Conservation (phyloP, 2,329 filamentous ascomycete genomes). For the Ceratocystis alfenasii region DNA sequence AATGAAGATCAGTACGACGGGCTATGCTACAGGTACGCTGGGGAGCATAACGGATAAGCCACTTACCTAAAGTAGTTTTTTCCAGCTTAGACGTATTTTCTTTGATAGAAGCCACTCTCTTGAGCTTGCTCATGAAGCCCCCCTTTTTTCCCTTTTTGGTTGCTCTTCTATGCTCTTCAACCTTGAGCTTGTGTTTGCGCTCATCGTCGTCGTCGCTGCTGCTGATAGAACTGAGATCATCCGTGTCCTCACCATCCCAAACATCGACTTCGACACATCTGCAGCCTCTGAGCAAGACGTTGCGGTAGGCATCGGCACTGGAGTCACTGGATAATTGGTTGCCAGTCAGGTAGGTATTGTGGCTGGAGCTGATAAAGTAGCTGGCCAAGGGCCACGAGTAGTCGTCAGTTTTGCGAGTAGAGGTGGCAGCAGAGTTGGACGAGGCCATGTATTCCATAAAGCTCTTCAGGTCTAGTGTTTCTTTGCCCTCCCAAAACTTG, state of each 20-base stretch:
- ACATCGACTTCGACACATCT: constrained; percentile 91
- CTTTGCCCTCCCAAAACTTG: constrained; percentile 21
- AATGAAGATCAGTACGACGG: constrained; percentile 4
- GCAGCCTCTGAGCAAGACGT: constrained; percentile 70
- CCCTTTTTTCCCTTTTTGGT: constrained; percentile 46
- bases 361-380: constrained; percentile 88
- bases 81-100: constrained; percentile 38
- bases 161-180: constrained; percentile 37
- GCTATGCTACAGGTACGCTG: constrained; percentile 24
- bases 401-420: constrained; percentile 34
- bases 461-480: constrained; percentile 35
- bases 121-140: constrained; percentile 49
- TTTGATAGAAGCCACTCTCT: constrained; percentile 34
- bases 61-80: constrained; percentile 37
- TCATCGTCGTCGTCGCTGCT: constrained; percentile 39
- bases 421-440: constrained; percentile 33
- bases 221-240: constrained; percentile 48
- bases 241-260: constrained; percentile 77
- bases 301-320: constrained; percentile 78
- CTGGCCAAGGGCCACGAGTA: constrained; percentile 71
- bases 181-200: constrained; percentile 22
- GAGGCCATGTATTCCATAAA: constrained; percentile 49
- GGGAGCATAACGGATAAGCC: not conserved
- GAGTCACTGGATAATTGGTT: constrained; percentile 79
- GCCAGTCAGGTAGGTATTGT: constrained; percentile 87